Percentiles rank a stretch among this genome's conserved stretches.
Evolutionary conservation across 768 basidiomycete genomes (phyloP).

Genomic region (Boletus tomentosulus): DNA sequence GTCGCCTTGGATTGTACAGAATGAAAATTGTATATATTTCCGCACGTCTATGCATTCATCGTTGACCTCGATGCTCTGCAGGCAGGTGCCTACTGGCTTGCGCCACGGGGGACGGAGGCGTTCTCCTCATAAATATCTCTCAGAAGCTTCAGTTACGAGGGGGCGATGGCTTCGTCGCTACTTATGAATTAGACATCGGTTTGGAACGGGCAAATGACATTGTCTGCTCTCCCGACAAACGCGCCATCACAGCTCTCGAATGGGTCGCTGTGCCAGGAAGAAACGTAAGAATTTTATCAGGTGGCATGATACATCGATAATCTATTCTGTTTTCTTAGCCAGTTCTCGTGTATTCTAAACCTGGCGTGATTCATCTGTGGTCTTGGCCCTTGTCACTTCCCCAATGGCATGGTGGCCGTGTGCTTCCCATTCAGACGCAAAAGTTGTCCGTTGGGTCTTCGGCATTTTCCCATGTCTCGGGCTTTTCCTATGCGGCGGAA

Average conservation of each 20-base stretch:
- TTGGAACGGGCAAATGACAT: conserved; percentile 28
- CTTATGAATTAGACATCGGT: conserved; percentile 32
- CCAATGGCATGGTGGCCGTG: conserved; percentile 49
- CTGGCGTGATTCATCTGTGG: conserved; percentile 61
- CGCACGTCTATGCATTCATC: not conserved
- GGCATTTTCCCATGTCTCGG: conserved; percentile 53
- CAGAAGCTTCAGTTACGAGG: conserved; percentile 38
- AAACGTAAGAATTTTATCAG: conserved; percentile 33
- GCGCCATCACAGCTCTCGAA: conserved; percentile 47
- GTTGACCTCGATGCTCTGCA: conserved; percentile 27
- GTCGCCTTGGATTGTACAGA: conserved; percentile 47
- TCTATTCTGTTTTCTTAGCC: conserved; percentile 33
- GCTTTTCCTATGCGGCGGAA: conserved; percentile 48
- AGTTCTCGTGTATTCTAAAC: conserved; percentile 55
- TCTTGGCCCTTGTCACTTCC: conserved; percentile 30
- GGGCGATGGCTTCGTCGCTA: conserved; percentile 21
- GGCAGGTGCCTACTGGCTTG: conserved; percentile 59
- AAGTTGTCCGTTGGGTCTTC: conserved; percentile 56
- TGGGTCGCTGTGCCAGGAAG: conserved; percentile 47
- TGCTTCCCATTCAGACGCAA: conserved; percentile 43
- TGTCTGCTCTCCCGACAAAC: conserved; percentile 37
- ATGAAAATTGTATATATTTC: conserved; percentile 39
- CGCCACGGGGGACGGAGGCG: conserved; percentile 52
- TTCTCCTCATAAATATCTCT: conserved; percentile 51
- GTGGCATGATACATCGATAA: conserved; percentile 8